A percentile compares a stretch with the other conserved stretches of the same genome.
Evolutionary conservation across 2,329 filamentous ascomycete species (phyloP).

Genomic region (Ascochyta koolunga): DNA sequence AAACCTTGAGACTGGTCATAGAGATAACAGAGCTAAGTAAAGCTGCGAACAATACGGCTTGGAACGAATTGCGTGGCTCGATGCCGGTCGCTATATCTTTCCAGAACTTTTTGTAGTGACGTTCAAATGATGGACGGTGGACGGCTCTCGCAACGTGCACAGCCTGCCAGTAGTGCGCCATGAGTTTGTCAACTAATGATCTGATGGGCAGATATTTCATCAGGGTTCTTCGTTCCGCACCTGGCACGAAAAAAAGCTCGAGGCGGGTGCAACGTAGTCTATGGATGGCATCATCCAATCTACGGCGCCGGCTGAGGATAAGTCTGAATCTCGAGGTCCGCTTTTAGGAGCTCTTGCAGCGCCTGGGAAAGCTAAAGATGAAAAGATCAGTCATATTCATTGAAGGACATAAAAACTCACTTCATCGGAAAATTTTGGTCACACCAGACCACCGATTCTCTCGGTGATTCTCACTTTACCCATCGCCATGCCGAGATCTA

Average conservation of each 20-base stretch:
- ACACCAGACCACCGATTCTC: slow-evolving; percentile 73
- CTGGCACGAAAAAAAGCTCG: slow-evolving; percentile 68
- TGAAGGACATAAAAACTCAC: slow-evolving; percentile 50
- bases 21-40: slow-evolving; percentile 74
- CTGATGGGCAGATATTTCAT: slow-evolving; percentile 67
- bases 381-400: not conserved
- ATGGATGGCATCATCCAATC: slow-evolving; percentile 67
- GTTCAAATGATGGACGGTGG: slow-evolving; percentile 70
- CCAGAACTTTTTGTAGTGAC: slow-evolving; percentile 70
- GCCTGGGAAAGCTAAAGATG: slow-evolving; percentile 36
- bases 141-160: slow-evolving; percentile 74
- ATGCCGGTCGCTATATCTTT: slow-evolving; percentile 62
- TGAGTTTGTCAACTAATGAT: slow-evolving; percentile 64
- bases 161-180: slow-evolving; percentile 70
- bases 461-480: slow-evolving; percentile 77
- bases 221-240: slow-evolving; percentile 53
- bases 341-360: slow-evolving; percentile 36
- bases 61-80: slow-evolving; percentile 68
- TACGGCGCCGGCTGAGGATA: slow-evolving; percentile 21
- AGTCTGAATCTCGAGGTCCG: slow-evolving; percentile 15
- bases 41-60: slow-evolving; percentile 72
- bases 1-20: slow-evolving; percentile 62
- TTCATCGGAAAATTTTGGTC: slow-evolving; percentile 74
- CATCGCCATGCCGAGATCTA: slow-evolving; percentile 74
- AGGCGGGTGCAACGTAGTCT: slow-evolving; percentile 71